Conservation (phyloP, 2,329 filamentous ascomycete genomes). For the Cladosporium sp. region DNA sequence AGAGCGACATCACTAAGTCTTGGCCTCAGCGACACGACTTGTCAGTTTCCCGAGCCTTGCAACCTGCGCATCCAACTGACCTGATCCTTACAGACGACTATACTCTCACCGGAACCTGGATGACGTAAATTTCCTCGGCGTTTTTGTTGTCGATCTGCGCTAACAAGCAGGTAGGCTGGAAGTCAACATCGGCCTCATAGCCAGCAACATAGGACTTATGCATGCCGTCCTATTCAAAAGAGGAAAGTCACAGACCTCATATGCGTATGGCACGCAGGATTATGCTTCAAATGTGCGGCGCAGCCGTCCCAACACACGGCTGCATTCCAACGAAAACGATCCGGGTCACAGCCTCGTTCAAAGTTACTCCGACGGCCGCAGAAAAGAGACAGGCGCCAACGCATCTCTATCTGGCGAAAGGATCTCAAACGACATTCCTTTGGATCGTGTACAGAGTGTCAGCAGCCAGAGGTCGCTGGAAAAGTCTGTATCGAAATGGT, state of each 20-base stretch:
- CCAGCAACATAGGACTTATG: slow-evolving; percentile 29
- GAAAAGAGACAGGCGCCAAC: not conserved
- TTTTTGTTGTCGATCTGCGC: not conserved
- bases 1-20: slow-evolving; percentile 30
- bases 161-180: slow-evolving; percentile 21
- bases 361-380: not conserved
- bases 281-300: not conserved
- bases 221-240: not conserved
- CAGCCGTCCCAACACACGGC: not conserved
- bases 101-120: slow-evolving; percentile 32
- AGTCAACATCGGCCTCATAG: slow-evolving; percentile 33
- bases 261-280: not conserved
- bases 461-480: not conserved
- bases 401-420: not conserved
- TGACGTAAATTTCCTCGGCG: slow-evolving; percentile 16
- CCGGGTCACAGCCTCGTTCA: not conserved
- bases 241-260: not conserved
- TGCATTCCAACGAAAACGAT: not conserved
- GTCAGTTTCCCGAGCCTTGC: not conserved
- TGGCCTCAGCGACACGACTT: slow-evolving; percentile 27
- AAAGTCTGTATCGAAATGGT: not conserved
- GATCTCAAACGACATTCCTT: not conserved
- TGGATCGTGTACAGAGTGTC: not conserved
- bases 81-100: slow-evolving; percentile 24
- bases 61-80: not conserved